Conservation (phyloP, 1,284 basidiomycete genomes). For the Fomitopsis pinicola region DNA sequence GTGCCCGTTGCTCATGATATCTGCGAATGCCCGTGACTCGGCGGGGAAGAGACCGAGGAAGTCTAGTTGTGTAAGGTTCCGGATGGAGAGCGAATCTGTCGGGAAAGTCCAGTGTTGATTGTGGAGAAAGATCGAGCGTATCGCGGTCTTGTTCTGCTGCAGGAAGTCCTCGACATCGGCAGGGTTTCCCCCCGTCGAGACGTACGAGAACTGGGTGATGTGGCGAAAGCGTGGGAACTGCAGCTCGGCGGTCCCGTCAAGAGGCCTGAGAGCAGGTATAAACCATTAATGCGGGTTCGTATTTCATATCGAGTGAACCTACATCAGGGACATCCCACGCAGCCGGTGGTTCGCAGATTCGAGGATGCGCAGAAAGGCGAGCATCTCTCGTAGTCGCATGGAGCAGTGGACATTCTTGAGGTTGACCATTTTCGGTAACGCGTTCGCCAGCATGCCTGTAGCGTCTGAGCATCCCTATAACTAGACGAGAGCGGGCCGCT, state of each 20-base stretch:
- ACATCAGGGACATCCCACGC: conserved; percentile 52
- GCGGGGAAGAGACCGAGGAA: conserved; percentile 54
- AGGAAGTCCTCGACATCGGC: conserved; percentile 42
- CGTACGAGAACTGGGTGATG: conserved; percentile 54
- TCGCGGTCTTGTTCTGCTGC: conserved; percentile 45
- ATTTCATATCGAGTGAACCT: conserved; percentile 17
- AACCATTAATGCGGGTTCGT: conserved; percentile 1
- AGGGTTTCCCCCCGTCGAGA: conserved; percentile 34
- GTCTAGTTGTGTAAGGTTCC: conserved; percentile 59
- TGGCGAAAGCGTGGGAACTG: conserved; percentile 53
- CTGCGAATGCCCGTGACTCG: conserved; percentile 47
- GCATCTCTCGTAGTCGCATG: conserved; percentile 51
- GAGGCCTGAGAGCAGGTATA: conserved; percentile 32
- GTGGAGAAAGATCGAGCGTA: conserved; percentile 53
- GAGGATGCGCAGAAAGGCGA: conserved; percentile 47
- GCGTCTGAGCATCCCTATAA: background rate
- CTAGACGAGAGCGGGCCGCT: conserved; percentile 7
- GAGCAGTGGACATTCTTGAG: conserved; percentile 57
- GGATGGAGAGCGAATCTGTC: conserved; percentile 45
- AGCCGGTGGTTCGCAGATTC: conserved; percentile 48
- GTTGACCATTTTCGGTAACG: conserved; percentile 56
- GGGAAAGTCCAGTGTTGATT: conserved; percentile 57
- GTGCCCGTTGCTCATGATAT: conserved; percentile 53
- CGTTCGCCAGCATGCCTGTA: conserved; percentile 63
- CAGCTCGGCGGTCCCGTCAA: conserved; percentile 47